These are phyloP conservation scores for Geotrichum cucujoidarum DNA, from an alignment of 1,139 yeast genomes.

Conservation along the genomic window DNA sequence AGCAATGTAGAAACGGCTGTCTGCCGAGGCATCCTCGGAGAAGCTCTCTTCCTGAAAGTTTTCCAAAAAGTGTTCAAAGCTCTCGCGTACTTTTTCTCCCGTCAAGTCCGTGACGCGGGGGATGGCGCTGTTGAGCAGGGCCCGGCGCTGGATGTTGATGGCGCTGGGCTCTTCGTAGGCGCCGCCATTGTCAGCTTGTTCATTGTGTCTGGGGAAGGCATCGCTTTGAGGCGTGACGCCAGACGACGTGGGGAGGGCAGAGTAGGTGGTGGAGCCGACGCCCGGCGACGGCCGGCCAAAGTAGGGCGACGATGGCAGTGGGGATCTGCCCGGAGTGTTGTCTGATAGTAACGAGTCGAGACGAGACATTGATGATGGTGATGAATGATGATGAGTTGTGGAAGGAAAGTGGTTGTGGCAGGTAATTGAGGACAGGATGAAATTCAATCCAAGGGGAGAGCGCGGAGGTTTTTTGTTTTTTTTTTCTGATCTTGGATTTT, in stretches of 20 bases:
- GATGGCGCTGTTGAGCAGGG: slow-evolving; percentile 37
- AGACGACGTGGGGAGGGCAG: slow-evolving; percentile 16
- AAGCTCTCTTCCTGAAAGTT: slow-evolving; percentile 45
- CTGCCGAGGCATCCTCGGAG: slow-evolving; percentile 32
- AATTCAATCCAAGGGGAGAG: too few relatives aligned
- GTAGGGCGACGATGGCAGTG: slow-evolving; percentile 17
- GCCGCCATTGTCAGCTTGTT: not conserved
- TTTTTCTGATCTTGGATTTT: not conserved
- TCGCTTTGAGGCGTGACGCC: slow-evolving; percentile 17
- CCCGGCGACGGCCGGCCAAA: not conserved
- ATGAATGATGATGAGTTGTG: not conserved
- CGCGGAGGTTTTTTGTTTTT: slow-evolving; percentile 1
- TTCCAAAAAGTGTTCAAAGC: slow-evolving; percentile 80
- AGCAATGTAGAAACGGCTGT: slow-evolving; percentile 62
- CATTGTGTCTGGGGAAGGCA: slow-evolving; percentile 13
- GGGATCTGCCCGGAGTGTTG: slow-evolving; percentile 15
- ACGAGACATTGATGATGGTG: slow-evolving; percentile 15
- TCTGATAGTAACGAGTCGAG: slow-evolving; percentile 16
- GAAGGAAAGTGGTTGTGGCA: not conserved
- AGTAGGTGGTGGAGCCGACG: not conserved
- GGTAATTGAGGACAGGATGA: too few relatives aligned
- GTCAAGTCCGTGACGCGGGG: slow-evolving; percentile 88
- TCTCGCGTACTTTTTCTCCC: slow-evolving; percentile 88
- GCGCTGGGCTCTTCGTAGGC: slow-evolving; percentile 3
- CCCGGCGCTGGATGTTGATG: slow-evolving; percentile 15